Conservation (phyloP, 176 grass and related monocot species). For the Saccharum officinarum region DNA sequence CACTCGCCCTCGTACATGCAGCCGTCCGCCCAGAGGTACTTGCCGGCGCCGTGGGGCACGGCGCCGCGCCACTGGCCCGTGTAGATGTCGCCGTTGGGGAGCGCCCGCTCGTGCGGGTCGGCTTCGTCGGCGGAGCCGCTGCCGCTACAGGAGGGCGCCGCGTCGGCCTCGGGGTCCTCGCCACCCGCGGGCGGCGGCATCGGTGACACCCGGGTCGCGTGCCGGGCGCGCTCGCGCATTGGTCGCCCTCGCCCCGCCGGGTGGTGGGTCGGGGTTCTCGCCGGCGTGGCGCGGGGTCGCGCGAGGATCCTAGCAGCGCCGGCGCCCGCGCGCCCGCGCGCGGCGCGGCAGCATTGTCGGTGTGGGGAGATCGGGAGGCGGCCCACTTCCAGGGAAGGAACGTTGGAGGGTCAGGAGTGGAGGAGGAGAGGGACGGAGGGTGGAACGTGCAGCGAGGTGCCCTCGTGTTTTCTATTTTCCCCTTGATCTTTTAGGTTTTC, state of each 20-base stretch:
- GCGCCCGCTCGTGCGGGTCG: conserved; percentile 33
- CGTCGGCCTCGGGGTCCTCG: conserved; percentile 51
- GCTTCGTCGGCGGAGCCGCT: conserved; percentile 17
- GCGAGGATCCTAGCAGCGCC: conserved; percentile 36
- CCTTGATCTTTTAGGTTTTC: conserved; percentile 31
- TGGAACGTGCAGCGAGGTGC: conserved; percentile 45
- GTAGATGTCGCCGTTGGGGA: conserved; percentile 79
- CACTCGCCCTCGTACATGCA: conserved; percentile 95
- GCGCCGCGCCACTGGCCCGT: conserved; percentile 61
- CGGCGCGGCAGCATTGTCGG: conserved; percentile 63
- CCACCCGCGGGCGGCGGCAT: conserved; percentile 39
- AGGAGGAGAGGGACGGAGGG: conserved; percentile 14
- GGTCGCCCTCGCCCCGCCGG: conserved; percentile 43
- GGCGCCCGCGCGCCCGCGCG: conserved; percentile 43
- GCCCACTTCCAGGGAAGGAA: conserved; percentile 32
- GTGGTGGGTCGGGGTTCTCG: neutral
- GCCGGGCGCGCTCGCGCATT: conserved; percentile 45
- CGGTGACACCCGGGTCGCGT: conserved; percentile 57
- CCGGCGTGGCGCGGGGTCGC: conserved; percentile 18
- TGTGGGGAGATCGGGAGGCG: conserved; percentile 29
- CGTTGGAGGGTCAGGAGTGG: conserved; percentile 34
- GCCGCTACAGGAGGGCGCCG: conserved; percentile 44
- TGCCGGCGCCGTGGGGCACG: conserved; percentile 62
- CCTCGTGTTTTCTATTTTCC: conserved; percentile 22
- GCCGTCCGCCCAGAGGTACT: conserved; percentile 82